Conservation (phyloP, 1,139 yeast genomes). For the Candida sp. region DNA sequence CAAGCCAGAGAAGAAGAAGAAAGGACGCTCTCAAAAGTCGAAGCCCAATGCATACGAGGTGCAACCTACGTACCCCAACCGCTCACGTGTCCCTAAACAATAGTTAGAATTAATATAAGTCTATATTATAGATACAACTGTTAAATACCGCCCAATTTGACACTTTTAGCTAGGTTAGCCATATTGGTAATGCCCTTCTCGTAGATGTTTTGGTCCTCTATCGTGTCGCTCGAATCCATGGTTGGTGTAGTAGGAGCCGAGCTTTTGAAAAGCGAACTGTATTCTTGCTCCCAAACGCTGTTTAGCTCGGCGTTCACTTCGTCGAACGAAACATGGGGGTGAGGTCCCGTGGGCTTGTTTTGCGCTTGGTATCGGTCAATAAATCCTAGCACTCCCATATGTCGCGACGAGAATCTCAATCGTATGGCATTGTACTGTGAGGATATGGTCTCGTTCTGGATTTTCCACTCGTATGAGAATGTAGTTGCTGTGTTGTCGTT, state of each 20-base stretch:
- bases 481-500: neutral
- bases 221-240: neutral
- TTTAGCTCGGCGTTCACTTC: conserved; percentile 16
- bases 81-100: conserved; percentile 16
- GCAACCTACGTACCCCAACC: conserved; percentile 61
- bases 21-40: conserved; percentile 7
- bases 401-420: conserved; percentile 32
- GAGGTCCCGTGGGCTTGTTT: neutral
- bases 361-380: conserved; percentile 14
- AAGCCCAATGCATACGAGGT: conserved; percentile 71
- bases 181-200: conserved; percentile 6
- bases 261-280: conserved; percentile 6
- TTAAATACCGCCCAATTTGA: conserved; percentile 6
- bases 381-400: conserved; percentile 23
- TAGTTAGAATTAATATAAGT: neutral
- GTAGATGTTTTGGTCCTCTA: conserved; percentile 4
- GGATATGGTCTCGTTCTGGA: conserved; percentile 41
- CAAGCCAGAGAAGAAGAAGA: neutral
- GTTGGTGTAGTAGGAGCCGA: conserved; percentile 3
- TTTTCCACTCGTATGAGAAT: conserved; percentile 27
- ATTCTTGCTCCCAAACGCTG: conserved; percentile 16
- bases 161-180: conserved; percentile 11
- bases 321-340: conserved; percentile 8
- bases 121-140: neutral
- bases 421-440: conserved; percentile 45